These are phyloP conservation scores for Carex scoparia DNA, from an alignment of 176 grass and related monocot genomes.

Conservation along the genomic window DNA sequence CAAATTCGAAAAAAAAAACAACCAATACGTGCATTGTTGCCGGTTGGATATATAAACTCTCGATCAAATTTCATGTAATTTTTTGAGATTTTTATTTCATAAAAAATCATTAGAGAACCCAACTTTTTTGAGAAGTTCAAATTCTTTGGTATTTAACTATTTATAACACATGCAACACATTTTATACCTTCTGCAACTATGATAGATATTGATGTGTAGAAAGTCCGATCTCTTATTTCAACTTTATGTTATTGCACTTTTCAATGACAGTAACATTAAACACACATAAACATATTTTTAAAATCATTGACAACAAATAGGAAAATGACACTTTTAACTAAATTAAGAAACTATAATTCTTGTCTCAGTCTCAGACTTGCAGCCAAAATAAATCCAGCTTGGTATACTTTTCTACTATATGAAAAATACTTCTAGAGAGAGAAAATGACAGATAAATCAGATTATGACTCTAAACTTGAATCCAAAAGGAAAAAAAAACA, in stretches of 20 bases:
- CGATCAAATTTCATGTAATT: not conserved
- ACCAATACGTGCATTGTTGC: not conserved
- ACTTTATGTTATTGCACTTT: not conserved
- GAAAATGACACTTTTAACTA: slow-evolving; percentile 5
- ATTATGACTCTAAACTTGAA: not conserved
- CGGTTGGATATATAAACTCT: too few species aligned
- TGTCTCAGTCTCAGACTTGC: not conserved
- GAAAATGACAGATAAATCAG: not conserved
- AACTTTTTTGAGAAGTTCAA: not conserved
- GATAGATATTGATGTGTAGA: too few species aligned
- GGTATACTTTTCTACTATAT: not conserved
- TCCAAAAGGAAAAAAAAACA: too few species aligned
- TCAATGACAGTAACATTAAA: not conserved
- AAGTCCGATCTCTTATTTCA: too few species aligned
- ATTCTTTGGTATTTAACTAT: not conserved
- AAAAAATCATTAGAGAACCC: not conserved
- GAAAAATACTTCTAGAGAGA: not conserved
- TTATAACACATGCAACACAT: not conserved
- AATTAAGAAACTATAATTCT: not conserved
- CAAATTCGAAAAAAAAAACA: too few species aligned
- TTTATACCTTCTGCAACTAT: not conserved
- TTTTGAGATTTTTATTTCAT: too few species aligned
- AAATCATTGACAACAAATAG: not conserved
- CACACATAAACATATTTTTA: not conserved
- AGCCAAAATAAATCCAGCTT: not conserved